A percentile compares a stretch with the other conserved stretches of the same genome.
phyloP scores from a whole-genome alignment of 2,329 filamentous ascomycete genomes.

The Orbilia javanica region DNA sequence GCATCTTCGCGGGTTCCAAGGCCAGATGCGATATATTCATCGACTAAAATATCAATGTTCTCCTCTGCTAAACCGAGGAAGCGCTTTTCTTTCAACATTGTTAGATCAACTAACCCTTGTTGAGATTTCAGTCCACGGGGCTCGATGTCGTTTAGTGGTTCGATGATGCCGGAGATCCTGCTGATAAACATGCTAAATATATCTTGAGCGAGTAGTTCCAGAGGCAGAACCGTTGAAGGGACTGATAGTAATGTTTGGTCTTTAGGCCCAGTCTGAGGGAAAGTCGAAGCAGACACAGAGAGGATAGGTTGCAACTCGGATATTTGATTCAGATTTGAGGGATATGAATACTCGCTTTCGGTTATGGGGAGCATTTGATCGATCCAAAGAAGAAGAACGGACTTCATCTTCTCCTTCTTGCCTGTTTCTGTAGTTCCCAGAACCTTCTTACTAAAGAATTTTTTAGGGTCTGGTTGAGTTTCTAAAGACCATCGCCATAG shows the following conservation, averaged over 20 bases:
- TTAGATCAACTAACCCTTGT: background rate
- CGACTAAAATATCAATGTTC: conserved; percentile 7
- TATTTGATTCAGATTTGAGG: background rate
- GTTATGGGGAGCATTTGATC: conserved; percentile 1
- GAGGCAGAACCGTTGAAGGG: background rate
- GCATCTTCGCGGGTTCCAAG: conserved; percentile 25
- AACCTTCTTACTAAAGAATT: background rate
- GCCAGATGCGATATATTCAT: background rate
- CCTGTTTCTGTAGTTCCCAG: background rate
- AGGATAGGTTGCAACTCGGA: background rate
- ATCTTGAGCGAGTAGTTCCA: conserved; percentile 22
- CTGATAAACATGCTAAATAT: conserved; percentile 27
- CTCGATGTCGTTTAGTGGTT: conserved; percentile 13
- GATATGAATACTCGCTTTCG: background rate
- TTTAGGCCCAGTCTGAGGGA: background rate
- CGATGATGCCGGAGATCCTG: conserved; percentile 3
- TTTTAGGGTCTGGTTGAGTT: background rate
- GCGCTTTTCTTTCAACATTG: background rate
- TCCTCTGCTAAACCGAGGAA: conserved; percentile 12
- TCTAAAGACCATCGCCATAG: conserved; percentile 25
- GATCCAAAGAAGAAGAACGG: background rate
- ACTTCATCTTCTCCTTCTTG: conserved; percentile 2
- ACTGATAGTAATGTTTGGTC: background rate
- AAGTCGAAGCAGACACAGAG: background rate
- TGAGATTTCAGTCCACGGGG: background rate